Conservation (phyloP, 176 grass and related monocot species). For the Rhipidocladum racemiflorum region DNA sequence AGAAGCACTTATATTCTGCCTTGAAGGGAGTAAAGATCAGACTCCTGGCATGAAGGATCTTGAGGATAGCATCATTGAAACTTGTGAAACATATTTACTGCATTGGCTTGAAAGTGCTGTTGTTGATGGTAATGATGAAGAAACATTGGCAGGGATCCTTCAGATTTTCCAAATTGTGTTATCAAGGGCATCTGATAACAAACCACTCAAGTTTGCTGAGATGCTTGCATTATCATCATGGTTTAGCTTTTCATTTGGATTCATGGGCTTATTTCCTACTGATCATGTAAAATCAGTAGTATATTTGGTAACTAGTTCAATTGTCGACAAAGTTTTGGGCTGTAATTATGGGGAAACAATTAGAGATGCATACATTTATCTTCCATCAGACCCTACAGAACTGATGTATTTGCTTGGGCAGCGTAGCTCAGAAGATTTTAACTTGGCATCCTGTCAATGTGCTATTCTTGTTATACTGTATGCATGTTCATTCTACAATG, state of each 20-base stretch:
- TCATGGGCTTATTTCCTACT: slow-evolving; percentile 78
- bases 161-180: slow-evolving; percentile 84
- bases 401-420: slow-evolving; percentile 77
- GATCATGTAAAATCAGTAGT: slow-evolving; percentile 72
- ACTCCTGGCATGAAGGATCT: slow-evolving; percentile 48
- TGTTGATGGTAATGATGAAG: slow-evolving; percentile 63
- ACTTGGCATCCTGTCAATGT: slow-evolving; percentile 76
- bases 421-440: slow-evolving; percentile 60
- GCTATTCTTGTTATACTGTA: slow-evolving; percentile 79
- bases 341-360: slow-evolving; percentile 68
- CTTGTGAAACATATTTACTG: slow-evolving; percentile 64
- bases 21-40: slow-evolving; percentile 38
- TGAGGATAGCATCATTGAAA: slow-evolving; percentile 64
- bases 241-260: slow-evolving; percentile 87
- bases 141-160: slow-evolving; percentile 62
- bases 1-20: slow-evolving; percentile 64
- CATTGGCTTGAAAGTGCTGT: slow-evolving; percentile 63
- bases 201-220: slow-evolving; percentile 56
- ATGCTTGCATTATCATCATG: slow-evolving; percentile 64
- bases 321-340: slow-evolving; percentile 69
- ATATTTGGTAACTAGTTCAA: slow-evolving; percentile 64
- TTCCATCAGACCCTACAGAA: slow-evolving; percentile 80
- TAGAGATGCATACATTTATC: slow-evolving; percentile 66
- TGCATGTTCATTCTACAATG: slow-evolving; percentile 67
- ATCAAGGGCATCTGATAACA: slow-evolving; percentile 50